Evolutionary conservation across 208 protist genomes (phyloP), one percentile per base, ranked within the genome.

Genomic region (Sergeia podlipaevii): DNA sequence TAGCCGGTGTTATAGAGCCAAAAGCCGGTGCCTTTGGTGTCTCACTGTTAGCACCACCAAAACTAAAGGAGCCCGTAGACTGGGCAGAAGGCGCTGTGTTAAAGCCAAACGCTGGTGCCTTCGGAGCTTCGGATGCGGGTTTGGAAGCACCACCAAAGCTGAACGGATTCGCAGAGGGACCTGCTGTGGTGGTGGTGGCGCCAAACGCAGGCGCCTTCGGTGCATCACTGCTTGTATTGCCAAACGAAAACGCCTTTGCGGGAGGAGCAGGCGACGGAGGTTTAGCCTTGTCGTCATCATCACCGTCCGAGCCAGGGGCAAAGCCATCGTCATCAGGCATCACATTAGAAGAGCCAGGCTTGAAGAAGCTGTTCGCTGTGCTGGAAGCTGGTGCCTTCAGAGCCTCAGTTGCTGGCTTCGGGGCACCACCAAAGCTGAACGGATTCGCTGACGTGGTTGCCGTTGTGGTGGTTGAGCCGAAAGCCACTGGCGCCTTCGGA

Each of bases 291-390:
- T 70, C 57, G 24, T 68, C 74, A 48, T 87, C 68, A 34, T 77
- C 75, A 38, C 67, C 60, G 42, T 74, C 71, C 24, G 63, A 71
- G 45, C 73, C 60, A 0, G 74, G 55, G 0, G 80, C 80, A 57
- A 88, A 88, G 26, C 75, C 75, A 53, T 75, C 59, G 46, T 88
- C 80, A 4, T 70, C 60, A 2, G 41, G 42, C 11, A 73, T 64
- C 11, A 63, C 71, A 1, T 45, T 51, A 13, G 64, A 44, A 4
- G 65, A 55, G 18, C 64, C 59, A 4, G 11, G 8, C 34, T 68
- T 68, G 36, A 63, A 53, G 61, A 67, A 74, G 3, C 46, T 18
- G 47, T 62, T 69, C 15, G 8, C 21, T 5, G 52, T 34, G 5
- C 41, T 45, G 24, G 43, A 28, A 3, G 64, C 32, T 1, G 64